Percentiles rank a stretch among this genome's conserved stretches.
These are phyloP conservation scores for Trichosporon sp. DNA, from an alignment of 1,284 basidiomycete genomes.

Conservation along the genomic window DNA sequence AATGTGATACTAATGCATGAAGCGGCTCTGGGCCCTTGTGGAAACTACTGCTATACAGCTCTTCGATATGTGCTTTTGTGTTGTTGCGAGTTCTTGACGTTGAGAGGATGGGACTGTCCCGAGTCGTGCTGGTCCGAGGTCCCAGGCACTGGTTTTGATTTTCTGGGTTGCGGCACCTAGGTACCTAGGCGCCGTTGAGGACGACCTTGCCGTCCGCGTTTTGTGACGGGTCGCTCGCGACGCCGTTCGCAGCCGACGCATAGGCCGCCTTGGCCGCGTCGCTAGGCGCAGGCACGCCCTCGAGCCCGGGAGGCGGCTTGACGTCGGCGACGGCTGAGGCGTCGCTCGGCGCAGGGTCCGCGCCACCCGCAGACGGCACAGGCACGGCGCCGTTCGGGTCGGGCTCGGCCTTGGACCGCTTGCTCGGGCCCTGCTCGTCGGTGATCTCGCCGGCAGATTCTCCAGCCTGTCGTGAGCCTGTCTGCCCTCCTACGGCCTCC, in stretches of 20 bases:
- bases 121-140: background rate
- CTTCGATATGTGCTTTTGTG: background rate
- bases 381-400: background rate
- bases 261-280: slow-evolving; percentile 36
- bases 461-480: slow-evolving; percentile 7
- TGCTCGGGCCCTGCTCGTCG: slow-evolving; percentile 43
- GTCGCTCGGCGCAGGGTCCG: slow-evolving; percentile 30
- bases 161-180: too few relatives aligned
- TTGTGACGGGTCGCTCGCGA: slow-evolving; percentile 22
- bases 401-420: slow-evolving; percentile 34
- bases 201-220: slow-evolving; percentile 8
- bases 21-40: background rate
- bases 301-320: slow-evolving; percentile 37
- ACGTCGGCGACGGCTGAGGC: slow-evolving; percentile 19
- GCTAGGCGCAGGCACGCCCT: slow-evolving; percentile 35
- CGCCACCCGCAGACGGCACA: slow-evolving; percentile 24
- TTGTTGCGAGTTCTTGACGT: background rate
- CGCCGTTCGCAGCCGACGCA: slow-evolving; percentile 43
- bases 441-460: slow-evolving; percentile 17
- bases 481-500: background rate
- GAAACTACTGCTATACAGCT: slow-evolving; percentile 11
- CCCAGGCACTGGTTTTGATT: too few relatives aligned
- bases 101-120: background rate
- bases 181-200: slow-evolving; percentile 11
- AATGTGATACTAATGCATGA: slow-evolving; percentile 1